Base-by-base conservation (phyloP, 169 alveolate species). In the Theileria equi region DNA sequence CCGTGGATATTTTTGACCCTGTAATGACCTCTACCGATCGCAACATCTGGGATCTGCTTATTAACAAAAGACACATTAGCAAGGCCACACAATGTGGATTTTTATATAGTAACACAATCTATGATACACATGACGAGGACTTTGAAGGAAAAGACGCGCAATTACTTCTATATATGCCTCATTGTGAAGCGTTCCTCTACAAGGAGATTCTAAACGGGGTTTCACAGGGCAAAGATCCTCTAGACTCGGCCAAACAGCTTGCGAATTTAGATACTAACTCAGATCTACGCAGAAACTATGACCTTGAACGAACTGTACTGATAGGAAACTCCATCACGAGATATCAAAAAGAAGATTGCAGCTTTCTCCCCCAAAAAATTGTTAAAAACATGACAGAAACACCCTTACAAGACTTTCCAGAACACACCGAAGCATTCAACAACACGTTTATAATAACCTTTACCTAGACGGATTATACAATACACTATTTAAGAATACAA, bases 121-220 rank as follows among this genome's bases (percentile, higher is more conserved):
- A 21, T 26, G 11, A 11, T 55, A 40, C 25, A 26, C 11, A 58
- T 1, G 34, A 16, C 21, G 8, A 26, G 38, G 50, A 16, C 2
- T 5, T 44, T 7, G 53, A 63, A 17, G 61, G 16, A 10, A n/a
- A 32, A 13, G 43, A 7, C n/a, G 36, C 72, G 10, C 67, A 43
- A 28, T 16, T 57, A 23, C 36, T 77, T 44, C 81, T 77, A 28
- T 66, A 67, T 68, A 77, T 77, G 86, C 86, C 86, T 1, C 86
- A 77, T 57, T 77, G 86, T 36, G 86, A 77, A 17, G 71, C 53
- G 62, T 54, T 41, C 19, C 60, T 77, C n/a, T 77, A 77, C 53
- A 57, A 34, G 11, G 44, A 60, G 0, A 77, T 77, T 29, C 35
- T 77, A 19, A 35, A 38, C 11, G 80, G 65, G 31, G 26, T 77